Conservation (phyloP, 2,329 filamentous ascomycete genomes). For the Colletotrichum filicis region DNA sequence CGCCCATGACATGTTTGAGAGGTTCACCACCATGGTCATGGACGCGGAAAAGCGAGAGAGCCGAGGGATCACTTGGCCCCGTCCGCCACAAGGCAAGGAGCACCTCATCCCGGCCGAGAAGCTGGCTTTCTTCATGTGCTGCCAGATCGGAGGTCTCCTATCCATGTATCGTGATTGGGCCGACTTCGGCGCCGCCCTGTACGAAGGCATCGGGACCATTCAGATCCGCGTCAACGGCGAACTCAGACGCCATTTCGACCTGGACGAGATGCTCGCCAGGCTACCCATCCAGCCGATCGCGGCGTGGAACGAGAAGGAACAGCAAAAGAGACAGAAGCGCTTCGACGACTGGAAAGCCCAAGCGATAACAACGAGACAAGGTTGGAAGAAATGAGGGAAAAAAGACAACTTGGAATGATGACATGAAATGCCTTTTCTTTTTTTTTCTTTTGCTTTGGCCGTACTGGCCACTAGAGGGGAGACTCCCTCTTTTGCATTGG, state of each 20-base stretch:
- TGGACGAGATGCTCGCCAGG: constrained; percentile 34
- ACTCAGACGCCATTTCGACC: constrained; percentile 31
- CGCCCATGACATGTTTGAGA: constrained; percentile 28
- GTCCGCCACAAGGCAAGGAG: constrained; percentile 20
- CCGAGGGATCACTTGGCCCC: constrained; percentile 31
- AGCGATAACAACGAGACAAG: constrained; percentile 14
- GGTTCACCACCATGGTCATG: constrained; percentile 28
- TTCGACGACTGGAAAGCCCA: constrained; percentile 35
- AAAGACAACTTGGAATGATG: constrained; percentile 13
- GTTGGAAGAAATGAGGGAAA: constrained; percentile 17
- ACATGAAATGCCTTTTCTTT: constrained; percentile 21
- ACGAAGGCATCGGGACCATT: constrained; percentile 33
- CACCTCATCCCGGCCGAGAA: constrained; percentile 35
- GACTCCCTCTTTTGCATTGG: constrained; percentile 23
- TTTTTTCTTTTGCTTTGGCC: constrained; percentile 20
- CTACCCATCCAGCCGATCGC: constrained; percentile 32
- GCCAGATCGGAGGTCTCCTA: constrained; percentile 31
- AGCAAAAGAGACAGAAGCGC: constrained; percentile 24
- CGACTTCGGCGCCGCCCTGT: constrained; percentile 33
- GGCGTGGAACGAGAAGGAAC: constrained; percentile 30
- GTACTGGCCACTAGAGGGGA: constrained; percentile 12
- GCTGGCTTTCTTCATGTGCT: constrained; percentile 36
- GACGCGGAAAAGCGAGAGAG: constrained; percentile 25
- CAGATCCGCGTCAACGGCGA: constrained; percentile 36
- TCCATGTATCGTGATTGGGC: constrained; percentile 33